A percentile compares a stretch with the other conserved stretches of the same genome.
Evolutionary conservation across 2,329 filamentous ascomycete genomes (phyloP).

Genomic region (Exserohilum turcica): DNA sequence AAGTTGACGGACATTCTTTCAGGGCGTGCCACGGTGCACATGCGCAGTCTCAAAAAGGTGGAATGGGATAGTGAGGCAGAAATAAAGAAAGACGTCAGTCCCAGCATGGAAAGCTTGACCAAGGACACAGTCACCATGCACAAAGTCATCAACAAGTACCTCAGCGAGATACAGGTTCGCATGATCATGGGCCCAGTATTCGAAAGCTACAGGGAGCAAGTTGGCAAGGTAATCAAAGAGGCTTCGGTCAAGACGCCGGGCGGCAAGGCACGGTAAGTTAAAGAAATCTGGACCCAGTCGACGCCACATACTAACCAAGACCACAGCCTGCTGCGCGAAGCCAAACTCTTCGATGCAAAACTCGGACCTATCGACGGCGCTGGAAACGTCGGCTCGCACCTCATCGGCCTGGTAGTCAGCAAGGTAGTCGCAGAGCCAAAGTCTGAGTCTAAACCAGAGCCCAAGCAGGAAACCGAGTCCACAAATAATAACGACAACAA

Average conservation of each 20-base stretch:
- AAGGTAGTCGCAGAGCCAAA: constrained; percentile 52
- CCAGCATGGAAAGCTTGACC: constrained; percentile 84
- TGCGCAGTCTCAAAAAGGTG: constrained; percentile 73
- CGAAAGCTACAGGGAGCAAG: constrained; percentile 77
- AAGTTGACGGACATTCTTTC: constrained; percentile 94
- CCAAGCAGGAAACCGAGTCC: not conserved
- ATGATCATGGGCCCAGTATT: constrained; percentile 90
- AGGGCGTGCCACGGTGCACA: constrained; percentile 72
- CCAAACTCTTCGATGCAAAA: constrained; percentile 72
- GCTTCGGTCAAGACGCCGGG: constrained; percentile 67
- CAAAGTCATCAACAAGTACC: constrained; percentile 79
- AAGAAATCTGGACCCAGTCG: not conserved
- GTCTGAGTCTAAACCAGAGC: constrained; percentile 7
- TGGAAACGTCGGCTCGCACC: constrained; percentile 71
- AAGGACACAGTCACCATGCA: constrained; percentile 87
- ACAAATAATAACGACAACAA: not conserved
- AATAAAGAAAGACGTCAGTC: constrained; percentile 56
- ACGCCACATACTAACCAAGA: constrained; percentile 4
- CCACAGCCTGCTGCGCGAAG: constrained; percentile 74
- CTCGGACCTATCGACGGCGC: constrained; percentile 81
- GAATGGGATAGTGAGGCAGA: constrained; percentile 68
- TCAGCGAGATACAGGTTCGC: constrained; percentile 75
- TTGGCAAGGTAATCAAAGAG: constrained; percentile 71
- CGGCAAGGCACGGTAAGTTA: constrained; percentile 72
- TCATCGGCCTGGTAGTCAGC: constrained; percentile 67